Base-by-base conservation (phyloP, 2,329 filamentous ascomycete genomes). In the Hymenotorrendiella dingleyae region DNA sequence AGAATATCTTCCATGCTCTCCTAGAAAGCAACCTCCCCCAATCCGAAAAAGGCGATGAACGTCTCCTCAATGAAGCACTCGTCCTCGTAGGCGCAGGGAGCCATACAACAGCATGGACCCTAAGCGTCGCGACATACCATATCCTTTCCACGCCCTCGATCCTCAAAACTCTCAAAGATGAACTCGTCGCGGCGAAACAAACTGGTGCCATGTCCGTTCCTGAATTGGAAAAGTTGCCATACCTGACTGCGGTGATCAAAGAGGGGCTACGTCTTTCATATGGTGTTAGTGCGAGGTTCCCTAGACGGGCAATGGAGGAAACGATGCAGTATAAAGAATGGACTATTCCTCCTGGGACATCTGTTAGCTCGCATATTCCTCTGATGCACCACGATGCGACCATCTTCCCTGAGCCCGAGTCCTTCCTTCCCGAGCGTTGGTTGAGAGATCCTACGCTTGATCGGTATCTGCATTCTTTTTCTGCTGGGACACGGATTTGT, bases 121-220 rank as follows among this genome's bases (percentile, higher is more conserved):
- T 70, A 11, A 47, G 56, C 3, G 46, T 64, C n/a, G 47, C 60
- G 7, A 53, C 59, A 3, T 68, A 59, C 52, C 43, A 64, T 55
- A 46, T 69, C 1, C 59, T 64, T 10, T 45, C 52, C 9, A 54
- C 63, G 11, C 57, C 62, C 0, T 4, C 45, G 0, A 54, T 64
- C 9, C 47, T 62, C 0, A 12, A 43, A 1, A 53, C 45, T 3
- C 47, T 71, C 6, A 54, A 53, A 8, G 40, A 49, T 0, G 67
- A 70, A 45, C 57, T 70, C 4, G 45, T 46, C 20, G 12, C 9
- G 12, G 14, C 35, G 19, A 42, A 40, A 10, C 46, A 41, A 19
- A 40, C 46, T n/a, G 40, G 47, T 30, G 36, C 47, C 23, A 16
- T 30, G 9, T 29, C 36, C 12, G n/a, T 52, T 16, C 33, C 36